These are phyloP conservation scores for Oryza glumipatula DNA, from an alignment of 176 grass and related monocot species.

Conservation along the genomic window DNA sequence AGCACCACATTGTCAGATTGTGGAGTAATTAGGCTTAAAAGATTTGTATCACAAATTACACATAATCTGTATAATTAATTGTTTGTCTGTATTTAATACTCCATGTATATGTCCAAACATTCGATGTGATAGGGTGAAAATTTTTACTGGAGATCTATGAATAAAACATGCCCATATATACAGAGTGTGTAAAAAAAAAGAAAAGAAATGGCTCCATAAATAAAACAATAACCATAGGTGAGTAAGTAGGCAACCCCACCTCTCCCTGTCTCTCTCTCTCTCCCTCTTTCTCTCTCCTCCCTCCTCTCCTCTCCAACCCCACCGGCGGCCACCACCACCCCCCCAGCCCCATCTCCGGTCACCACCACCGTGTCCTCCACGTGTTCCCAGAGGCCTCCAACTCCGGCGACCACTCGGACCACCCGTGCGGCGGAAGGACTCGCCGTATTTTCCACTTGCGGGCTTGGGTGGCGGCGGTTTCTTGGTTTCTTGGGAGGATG, in stretches of 20 bases:
- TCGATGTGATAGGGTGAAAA: too few relatives aligned
- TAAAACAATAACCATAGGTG: constrained; percentile 8
- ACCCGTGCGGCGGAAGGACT: constrained; percentile 22
- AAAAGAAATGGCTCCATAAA: background rate
- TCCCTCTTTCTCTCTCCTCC: background rate
- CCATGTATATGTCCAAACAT: too few relatives aligned
- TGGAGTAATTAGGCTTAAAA: too few relatives aligned
- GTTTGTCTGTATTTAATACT: too few relatives aligned
- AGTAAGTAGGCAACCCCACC: constrained; percentile 13
- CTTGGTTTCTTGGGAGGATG: constrained; percentile 29
- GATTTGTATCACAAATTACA: too few relatives aligned
- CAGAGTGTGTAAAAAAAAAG: background rate
- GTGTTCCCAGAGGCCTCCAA: constrained; percentile 27
- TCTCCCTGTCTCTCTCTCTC: constrained; percentile 8
- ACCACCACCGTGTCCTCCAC: constrained; percentile 37
- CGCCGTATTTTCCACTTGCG: constrained; percentile 15
- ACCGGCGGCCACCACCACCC: constrained; percentile 34
- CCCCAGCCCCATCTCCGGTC: constrained; percentile 28
- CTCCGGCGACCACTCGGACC: constrained; percentile 39
- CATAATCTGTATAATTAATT: too few relatives aligned
- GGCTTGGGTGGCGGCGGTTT: background rate
- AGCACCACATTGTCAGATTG: too few relatives aligned
- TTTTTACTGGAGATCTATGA: too few relatives aligned
- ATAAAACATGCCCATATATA: too few relatives aligned
- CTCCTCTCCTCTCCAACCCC: constrained; percentile 34